phyloP scores from a whole-genome alignment of 2,329 filamentous ascomycete species.

The Pseudogymnoascus sp. region DNA sequence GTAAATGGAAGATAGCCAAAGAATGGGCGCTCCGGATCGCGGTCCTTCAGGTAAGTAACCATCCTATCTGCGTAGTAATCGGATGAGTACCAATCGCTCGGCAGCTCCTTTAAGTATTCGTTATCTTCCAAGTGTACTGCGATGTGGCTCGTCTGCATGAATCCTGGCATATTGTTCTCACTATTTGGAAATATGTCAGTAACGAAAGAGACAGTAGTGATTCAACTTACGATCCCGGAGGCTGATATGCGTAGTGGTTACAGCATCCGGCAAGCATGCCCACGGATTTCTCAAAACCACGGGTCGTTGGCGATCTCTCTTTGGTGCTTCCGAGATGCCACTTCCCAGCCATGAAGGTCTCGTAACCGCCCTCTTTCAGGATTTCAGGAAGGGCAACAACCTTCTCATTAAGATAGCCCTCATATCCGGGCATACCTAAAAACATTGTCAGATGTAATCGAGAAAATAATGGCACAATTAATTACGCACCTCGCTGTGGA shows the following conservation, averaged over 20 bases:
- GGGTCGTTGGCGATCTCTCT: conserved; percentile 38
- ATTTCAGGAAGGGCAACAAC: conserved; percentile 44
- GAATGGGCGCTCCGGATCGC: conserved; percentile 38
- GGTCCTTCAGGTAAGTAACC: conserved; percentile 41
- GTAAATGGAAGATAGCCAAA: conserved; percentile 54
- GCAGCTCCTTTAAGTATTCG: conserved; percentile 17
- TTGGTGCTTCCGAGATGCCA: conserved; percentile 45
- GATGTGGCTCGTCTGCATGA: conserved; percentile 32
- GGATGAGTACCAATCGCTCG: conserved; percentile 45
- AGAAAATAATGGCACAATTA: not conserved
- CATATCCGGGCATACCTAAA: conserved; percentile 46
- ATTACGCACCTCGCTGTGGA: not conserved
- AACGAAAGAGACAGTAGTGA: not conserved
- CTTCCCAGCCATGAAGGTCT: conserved; percentile 46
- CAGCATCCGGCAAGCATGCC: conserved; percentile 45
- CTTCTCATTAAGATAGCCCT: conserved; percentile 45
- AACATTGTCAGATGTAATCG: conserved; percentile 30
- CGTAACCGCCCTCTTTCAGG: conserved; percentile 41
- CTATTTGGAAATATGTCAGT: not conserved
- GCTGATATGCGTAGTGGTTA: conserved; percentile 32
- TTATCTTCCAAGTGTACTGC: conserved; percentile 17
- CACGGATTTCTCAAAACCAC: conserved; percentile 45
- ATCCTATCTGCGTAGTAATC: conserved; percentile 45
- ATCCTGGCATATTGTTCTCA: conserved; percentile 23
- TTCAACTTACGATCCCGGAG: conserved; percentile 17